phyloP scores from a whole-genome alignment of 768 basidiomycete species.

The Crucibulum laeve region DNA sequence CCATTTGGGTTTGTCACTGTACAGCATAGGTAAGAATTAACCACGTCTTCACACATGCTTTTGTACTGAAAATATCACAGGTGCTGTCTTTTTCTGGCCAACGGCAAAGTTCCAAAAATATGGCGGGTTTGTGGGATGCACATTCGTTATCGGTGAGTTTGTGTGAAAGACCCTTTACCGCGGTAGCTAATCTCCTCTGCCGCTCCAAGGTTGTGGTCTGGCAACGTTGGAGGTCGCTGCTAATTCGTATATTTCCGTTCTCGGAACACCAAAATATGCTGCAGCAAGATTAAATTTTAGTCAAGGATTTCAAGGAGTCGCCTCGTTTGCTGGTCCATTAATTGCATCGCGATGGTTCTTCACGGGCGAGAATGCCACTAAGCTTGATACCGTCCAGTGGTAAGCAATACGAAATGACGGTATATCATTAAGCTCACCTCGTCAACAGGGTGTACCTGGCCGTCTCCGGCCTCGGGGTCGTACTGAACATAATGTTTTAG shows the following conservation, averaged over 20 bases:
- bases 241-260: slow-evolving; percentile 75
- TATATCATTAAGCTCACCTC: too few species aligned
- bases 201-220: slow-evolving; percentile 53
- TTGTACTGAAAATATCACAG: slow-evolving; percentile 19
- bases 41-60: background rate
- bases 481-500: slow-evolving; percentile 64
- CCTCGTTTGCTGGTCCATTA: slow-evolving; percentile 68
- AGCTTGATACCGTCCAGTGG: slow-evolving; percentile 69
- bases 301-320: slow-evolving; percentile 76
- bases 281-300: slow-evolving; percentile 76
- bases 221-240: slow-evolving; percentile 68
- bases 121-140: slow-evolving; percentile 71
- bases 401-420: too few species aligned
- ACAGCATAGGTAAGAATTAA: slow-evolving; percentile 42
- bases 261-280: slow-evolving; percentile 65
- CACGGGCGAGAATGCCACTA: slow-evolving; percentile 53
- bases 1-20: slow-evolving; percentile 54
- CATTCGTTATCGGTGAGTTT: slow-evolving; percentile 58
- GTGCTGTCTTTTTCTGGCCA: slow-evolving; percentile 79
- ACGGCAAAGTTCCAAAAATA: slow-evolving; percentile 65
- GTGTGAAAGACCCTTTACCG: too few species aligned
- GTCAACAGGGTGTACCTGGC: slow-evolving; percentile 55
- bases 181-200: background rate
- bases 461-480: slow-evolving; percentile 57
- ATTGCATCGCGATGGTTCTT: slow-evolving; percentile 78